Conservation (phyloP, 768 basidiomycete species). For the Boletus bicolor region DNA sequence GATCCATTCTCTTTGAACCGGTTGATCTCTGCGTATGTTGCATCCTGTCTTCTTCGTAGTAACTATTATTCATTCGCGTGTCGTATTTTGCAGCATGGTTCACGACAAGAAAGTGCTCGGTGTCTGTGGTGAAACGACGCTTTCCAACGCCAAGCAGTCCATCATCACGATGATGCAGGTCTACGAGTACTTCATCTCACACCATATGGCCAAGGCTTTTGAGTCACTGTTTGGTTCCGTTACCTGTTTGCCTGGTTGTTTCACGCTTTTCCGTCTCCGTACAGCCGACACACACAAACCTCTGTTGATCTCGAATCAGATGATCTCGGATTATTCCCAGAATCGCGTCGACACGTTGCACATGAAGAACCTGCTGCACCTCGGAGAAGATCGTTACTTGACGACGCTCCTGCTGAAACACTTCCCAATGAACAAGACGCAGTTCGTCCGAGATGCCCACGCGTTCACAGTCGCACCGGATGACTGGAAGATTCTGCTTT, state of each 20-base stretch:
- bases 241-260: constrained; percentile 98
- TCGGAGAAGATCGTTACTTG: constrained; percentile 98
- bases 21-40: constrained; percentile 85
- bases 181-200: constrained; percentile 98
- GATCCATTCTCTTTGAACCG: constrained; percentile 85
- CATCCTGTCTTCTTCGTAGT: not conserved
- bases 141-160: constrained; percentile 93
- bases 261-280: constrained; percentile 93
- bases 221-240: constrained; percentile 96
- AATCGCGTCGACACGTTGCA: constrained; percentile 96
- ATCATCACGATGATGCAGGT: constrained; percentile 99
- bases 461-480: constrained; percentile 95
- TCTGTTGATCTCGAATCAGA: constrained; percentile 83
- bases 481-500: constrained; percentile 89
- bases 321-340: constrained; percentile 92
- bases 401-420: constrained; percentile 95
- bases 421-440: constrained; percentile 92
- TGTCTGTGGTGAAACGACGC: constrained; percentile 91
- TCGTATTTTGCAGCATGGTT: constrained; percentile 68
- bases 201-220: constrained; percentile 98
- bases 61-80: not conserved
- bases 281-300: constrained; percentile 96
- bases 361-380: constrained; percentile 97
- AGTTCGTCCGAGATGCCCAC: constrained; percentile 91
- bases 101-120: constrained; percentile 94